Evolutionary conservation across 2,329 filamentous ascomycete species (phyloP).

Genomic region (Pseudogymnoascus sp.): DNA sequence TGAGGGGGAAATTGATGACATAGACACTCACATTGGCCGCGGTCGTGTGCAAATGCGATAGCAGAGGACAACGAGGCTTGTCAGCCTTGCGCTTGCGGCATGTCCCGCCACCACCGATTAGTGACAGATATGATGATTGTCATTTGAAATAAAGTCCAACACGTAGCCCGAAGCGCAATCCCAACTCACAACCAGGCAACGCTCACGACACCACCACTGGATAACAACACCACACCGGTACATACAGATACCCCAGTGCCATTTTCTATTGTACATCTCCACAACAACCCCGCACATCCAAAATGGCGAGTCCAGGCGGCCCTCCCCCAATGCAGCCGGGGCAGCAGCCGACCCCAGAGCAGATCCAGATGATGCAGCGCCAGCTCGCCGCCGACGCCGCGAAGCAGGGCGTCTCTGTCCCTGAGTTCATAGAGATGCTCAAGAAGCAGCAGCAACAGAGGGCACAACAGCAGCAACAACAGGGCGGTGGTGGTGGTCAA

Average conservation of each 20-base stretch:
- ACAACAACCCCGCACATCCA: constrained; percentile 15
- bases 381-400: constrained; percentile 76
- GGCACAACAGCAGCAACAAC: constrained; percentile 27
- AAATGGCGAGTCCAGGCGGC: constrained; percentile 14
- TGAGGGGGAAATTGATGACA: background rate
- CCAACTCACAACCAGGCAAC: background rate
- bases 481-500: constrained; percentile 10
- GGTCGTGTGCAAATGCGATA: background rate
- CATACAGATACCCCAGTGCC: background rate
- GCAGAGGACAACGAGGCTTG: background rate
- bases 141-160: background rate
- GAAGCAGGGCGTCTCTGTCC: constrained; percentile 76
- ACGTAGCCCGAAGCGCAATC: background rate
- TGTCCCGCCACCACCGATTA: background rate
- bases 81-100: background rate
- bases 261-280: background rate
- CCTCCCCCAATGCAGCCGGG: constrained; percentile 21
- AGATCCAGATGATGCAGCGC: constrained; percentile 75
- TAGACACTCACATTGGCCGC: background rate
- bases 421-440: constrained; percentile 69
- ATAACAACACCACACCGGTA: background rate
- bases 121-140: constrained; percentile 1
- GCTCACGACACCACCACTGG: background rate
- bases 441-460: constrained; percentile 33
- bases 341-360: constrained; percentile 64